Conservation (phyloP, 306 rosid species). For the Psophocarpus tetragonolobus region DNA sequence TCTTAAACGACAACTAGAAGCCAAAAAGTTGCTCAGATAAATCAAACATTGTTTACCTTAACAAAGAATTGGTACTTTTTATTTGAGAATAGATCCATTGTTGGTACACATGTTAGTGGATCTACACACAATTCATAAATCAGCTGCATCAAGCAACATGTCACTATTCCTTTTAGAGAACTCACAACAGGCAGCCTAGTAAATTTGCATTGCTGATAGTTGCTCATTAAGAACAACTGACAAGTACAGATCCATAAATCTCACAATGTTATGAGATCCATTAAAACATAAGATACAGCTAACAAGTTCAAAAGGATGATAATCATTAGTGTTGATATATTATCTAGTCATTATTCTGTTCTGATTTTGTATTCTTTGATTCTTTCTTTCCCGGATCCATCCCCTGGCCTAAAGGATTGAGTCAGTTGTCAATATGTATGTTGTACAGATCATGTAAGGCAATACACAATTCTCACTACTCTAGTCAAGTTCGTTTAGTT, state of each 20-base stretch:
- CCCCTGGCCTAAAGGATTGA: neutral
- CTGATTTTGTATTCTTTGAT: neutral
- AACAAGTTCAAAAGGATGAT: constrained; percentile 21
- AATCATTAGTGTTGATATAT: neutral
- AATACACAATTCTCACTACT: neutral
- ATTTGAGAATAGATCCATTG: constrained; percentile 79
- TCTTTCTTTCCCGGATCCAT: neutral
- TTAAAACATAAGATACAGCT: neutral
- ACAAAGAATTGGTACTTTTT: constrained; percentile 81
- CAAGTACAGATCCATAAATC: neutral
- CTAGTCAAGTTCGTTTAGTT: neutral
- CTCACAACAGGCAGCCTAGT: neutral
- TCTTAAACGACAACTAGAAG: constrained; percentile 14
- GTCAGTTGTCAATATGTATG: neutral
- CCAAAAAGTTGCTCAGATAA: constrained; percentile 17
- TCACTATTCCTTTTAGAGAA: constrained; percentile 26
- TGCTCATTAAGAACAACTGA: constrained; percentile 23
- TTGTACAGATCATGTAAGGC: neutral
- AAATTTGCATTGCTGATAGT: neutral
- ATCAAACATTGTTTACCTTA: constrained; percentile 54
- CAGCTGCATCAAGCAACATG: constrained; percentile 60
- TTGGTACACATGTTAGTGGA: constrained; percentile 74
- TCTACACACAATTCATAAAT: constrained; percentile 82
- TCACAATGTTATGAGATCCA: constrained; percentile 2
- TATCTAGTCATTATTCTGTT: neutral